Evolutionary conservation across 169 alveolate species (phyloP).

Genomic region (Prorocentrum cordatum): DNA sequence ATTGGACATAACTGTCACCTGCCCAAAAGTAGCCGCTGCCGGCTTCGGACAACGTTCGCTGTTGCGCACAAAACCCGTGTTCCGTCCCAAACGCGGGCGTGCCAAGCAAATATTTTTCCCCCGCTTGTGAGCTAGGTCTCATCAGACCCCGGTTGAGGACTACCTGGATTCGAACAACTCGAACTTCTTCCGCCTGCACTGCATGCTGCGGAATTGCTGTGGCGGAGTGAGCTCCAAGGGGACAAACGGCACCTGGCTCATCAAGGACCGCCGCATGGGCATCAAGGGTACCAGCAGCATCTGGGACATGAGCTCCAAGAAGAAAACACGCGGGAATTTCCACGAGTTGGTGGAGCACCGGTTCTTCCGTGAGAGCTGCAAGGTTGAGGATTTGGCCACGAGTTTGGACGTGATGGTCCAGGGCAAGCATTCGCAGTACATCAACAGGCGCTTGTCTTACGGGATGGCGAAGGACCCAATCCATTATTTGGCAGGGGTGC

Average conservation of each 20-base stretch:
- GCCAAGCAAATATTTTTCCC: no score
- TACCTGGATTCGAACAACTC: slow-evolving; percentile 39
- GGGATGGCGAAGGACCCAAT: slow-evolving; percentile 62
- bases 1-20: no score
- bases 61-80: no score
- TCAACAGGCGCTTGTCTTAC: slow-evolving; percentile 45
- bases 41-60: no score
- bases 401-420: slow-evolving; percentile 22
- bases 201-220: slow-evolving; percentile 60
- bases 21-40: no score
- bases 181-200: slow-evolving; percentile 41
- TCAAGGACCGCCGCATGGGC: not conserved
- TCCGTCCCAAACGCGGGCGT: no score
- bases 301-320: slow-evolving; percentile 26
- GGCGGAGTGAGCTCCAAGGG: slow-evolving; percentile 50
- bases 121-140: no score
- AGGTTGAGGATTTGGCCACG: slow-evolving; percentile 41
- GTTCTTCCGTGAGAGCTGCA: slow-evolving; percentile 45
- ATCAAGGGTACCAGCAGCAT: no score
- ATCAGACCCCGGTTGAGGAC: no score
- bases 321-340: not conserved
- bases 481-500: slow-evolving; percentile 55
- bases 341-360: slow-evolving; percentile 43
- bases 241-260: slow-evolving; percentile 43
- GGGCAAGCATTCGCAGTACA: slow-evolving; percentile 37